Percentiles rank a stretch among this genome's conserved stretches.
Conservation (phyloP, 2,329 filamentous ascomycete genomes). For the Alternaria consortialis region DNA sequence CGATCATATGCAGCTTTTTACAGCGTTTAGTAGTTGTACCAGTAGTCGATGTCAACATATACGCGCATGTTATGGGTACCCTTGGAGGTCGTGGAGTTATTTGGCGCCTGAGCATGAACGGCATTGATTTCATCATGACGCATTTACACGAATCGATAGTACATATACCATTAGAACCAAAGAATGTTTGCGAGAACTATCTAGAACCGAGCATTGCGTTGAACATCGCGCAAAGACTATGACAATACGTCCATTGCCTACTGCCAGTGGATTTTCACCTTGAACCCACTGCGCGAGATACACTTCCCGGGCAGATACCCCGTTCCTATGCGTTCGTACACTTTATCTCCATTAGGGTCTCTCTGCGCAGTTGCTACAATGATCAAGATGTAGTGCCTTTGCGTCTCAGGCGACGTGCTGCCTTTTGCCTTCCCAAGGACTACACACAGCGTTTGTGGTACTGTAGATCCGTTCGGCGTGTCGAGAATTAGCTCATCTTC, state of each 20-base stretch:
- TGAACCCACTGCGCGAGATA: neutral
- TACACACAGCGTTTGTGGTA: neutral
- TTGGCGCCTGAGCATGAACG: neutral
- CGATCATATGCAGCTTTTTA: neutral
- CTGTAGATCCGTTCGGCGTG: constrained; percentile 1
- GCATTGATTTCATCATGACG: neutral
- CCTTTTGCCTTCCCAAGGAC: constrained; percentile 7
- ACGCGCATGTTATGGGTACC: neutral
- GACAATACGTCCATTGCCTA: neutral
- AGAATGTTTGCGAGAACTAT: neutral
- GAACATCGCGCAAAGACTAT: neutral
- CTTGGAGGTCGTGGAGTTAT: neutral
- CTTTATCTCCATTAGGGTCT: neutral
- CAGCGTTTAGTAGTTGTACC: neutral
- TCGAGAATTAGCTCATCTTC: constrained; percentile 2
- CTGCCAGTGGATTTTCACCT: neutral
- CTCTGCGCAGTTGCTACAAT: neutral
- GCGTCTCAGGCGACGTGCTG: neutral
- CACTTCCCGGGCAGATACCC: constrained; percentile 7
- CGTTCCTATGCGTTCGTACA: constrained; percentile 3
- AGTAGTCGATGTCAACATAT: neutral
- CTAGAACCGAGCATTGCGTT: neutral
- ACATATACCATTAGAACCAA: constrained; percentile 18
- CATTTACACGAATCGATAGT: neutral
- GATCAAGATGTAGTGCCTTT: constrained; percentile 1